These are phyloP conservation scores for Aleurites moluccanus DNA, from an alignment of 441 rosid species.

Conservation along the genomic window DNA sequence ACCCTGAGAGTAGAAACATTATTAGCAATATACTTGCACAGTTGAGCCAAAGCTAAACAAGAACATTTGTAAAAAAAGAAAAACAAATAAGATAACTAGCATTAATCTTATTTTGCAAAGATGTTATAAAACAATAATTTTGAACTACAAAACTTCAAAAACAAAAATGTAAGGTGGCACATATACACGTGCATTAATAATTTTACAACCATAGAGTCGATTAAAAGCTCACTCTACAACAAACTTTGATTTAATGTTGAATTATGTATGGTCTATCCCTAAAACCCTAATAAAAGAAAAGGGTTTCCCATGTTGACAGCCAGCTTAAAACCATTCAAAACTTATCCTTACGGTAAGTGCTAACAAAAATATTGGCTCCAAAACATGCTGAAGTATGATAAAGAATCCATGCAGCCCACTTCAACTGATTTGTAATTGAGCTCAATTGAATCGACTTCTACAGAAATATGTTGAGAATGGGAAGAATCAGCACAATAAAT, in stretches of 20 bases:
- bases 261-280: background rate
- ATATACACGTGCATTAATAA: background rate
- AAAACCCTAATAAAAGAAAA: background rate
- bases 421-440: background rate
- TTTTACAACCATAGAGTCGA: background rate
- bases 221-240: background rate
- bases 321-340: background rate
- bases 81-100: background rate
- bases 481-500: background rate
- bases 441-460: background rate
- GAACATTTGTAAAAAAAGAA: background rate
- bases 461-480: background rate
- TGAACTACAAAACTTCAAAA: background rate
- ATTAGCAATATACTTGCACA: slow-evolving; percentile 8
- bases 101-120: background rate
- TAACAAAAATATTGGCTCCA: background rate
- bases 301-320: background rate
- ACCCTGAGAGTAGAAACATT: slow-evolving; percentile 54
- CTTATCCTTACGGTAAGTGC: background rate
- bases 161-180: background rate
- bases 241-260: background rate
- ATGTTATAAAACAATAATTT: background rate
- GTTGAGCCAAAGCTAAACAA: slow-evolving; percentile 7
- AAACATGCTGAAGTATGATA: background rate
- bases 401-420: background rate